Percentiles rank a stretch among this genome's conserved stretches.
Evolutionary conservation across 2,329 filamentous ascomycete genomes (phyloP).

Genomic region (Calonectria pauciramosa): DNA sequence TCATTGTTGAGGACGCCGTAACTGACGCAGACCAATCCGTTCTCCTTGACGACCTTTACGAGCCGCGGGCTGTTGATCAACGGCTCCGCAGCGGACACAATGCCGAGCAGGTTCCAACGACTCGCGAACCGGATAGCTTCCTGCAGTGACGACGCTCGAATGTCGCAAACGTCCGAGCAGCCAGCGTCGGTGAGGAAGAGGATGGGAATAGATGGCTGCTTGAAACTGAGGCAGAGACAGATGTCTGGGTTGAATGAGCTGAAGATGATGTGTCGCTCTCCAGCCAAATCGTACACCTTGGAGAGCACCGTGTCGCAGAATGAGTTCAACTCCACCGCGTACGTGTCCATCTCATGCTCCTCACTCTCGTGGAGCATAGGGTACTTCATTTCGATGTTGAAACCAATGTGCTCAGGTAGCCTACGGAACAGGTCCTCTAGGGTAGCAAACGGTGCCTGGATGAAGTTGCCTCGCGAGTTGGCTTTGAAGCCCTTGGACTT

Average conservation of each 20-base stretch:
- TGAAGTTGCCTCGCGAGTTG: conserved; percentile 93
- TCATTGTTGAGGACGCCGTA: conserved; percentile 96
- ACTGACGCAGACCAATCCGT: conserved; percentile 92
- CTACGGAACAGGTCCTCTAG: conserved; percentile 93
- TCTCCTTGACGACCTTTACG: conserved; percentile 94
- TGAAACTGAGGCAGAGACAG: conserved; percentile 93
- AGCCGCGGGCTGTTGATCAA: conserved; percentile 90
- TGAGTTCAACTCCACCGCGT: conserved; percentile 94
- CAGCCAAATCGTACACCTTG: conserved; percentile 89
- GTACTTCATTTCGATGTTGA: conserved; percentile 99
- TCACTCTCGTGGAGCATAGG: conserved; percentile 97
- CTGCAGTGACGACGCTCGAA: conserved; percentile 90
- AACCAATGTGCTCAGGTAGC: conserved; percentile 85
- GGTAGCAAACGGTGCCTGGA: conserved; percentile 95
- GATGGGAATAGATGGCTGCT: conserved; percentile 96
- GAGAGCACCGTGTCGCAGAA: conserved; percentile 94
- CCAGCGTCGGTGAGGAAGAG: conserved; percentile 95
- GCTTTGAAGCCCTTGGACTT: conserved; percentile 96
- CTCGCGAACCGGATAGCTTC: conserved; percentile 96
- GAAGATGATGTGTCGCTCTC: conserved; percentile 93
- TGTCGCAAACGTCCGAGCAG: conserved; percentile 84
- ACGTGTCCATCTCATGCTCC: conserved; percentile 96
- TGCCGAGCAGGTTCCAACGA: conserved; percentile 93
- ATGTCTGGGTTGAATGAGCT: conserved; percentile 98
- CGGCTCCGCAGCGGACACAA: conserved; percentile 90